These are phyloP conservation scores for Globomyces pollinis-pini DNA, from an alignment of 192 early-diverging fungal species.

Conservation along the genomic window DNA sequence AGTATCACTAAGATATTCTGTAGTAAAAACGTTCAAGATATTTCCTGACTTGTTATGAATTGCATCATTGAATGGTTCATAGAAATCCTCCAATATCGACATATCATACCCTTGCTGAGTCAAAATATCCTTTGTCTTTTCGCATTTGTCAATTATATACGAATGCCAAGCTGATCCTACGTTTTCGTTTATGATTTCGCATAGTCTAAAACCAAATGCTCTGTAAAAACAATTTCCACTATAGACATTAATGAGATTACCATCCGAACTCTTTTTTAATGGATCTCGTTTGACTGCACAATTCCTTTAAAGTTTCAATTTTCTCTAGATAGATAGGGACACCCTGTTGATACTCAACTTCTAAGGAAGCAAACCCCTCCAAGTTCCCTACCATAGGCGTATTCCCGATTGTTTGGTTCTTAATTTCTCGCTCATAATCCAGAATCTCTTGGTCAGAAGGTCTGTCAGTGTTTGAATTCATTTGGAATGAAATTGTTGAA, in stretches of 20 bases:
- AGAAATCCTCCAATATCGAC: conserved; percentile 41
- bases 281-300: conserved; percentile 10
- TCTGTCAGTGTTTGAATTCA: conserved; percentile 6
- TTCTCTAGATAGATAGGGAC: conserved; percentile 11
- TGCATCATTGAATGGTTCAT: conserved; percentile 30
- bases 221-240: conserved; percentile 56
- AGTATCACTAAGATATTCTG: conserved; percentile 37
- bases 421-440: conserved; percentile 27
- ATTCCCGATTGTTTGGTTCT: conserved; percentile 18
- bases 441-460: conserved; percentile 46
- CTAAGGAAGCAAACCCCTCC: conserved; percentile 21
- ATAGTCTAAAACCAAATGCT: conserved; percentile 36
- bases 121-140: conserved; percentile 16
- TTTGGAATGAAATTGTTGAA: neutral
- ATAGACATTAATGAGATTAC: no score
- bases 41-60: conserved; percentile 12
- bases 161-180: conserved; percentile 17
- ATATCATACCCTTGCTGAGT: conserved; percentile 33
- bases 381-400: conserved; percentile 26
- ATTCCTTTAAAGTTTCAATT: conserved; percentile 1
- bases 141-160: conserved; percentile 3
- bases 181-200: conserved; percentile 27
- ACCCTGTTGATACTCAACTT: conserved; percentile 21
- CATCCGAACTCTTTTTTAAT: conserved; percentile 39
- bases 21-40: conserved; percentile 26